Base-by-base conservation (phyloP, 148 eudicot genomes). In the Chenopodium album region DNA sequence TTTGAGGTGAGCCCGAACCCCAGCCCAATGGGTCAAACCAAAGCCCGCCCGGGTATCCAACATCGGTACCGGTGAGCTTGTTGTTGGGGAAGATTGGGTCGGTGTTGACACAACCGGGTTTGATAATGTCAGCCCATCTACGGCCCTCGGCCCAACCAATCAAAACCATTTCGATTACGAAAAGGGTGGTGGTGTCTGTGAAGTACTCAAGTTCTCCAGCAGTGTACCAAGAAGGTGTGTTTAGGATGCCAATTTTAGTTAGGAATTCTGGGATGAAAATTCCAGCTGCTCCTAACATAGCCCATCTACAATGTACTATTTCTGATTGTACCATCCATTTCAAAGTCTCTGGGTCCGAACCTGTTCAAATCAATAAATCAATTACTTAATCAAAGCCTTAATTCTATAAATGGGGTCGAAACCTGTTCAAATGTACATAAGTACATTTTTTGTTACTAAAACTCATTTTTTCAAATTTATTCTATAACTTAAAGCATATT, bases 81-180 rank as follows among this genome's bases (percentile, higher is more conserved):
- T 96, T 94, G 93, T 94, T 91, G 81, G 99, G 99, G 87, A 94
- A 96, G 78, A 92, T 96, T 3, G 98, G 99, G 88, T 96, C 98
- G 0, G 97, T 94, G 90, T 94, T 94, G 12, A 96, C 98, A 31
- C 88, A 87, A 8, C 97, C 99, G 0, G 99, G 99, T 82, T 94
- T 94, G 81, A 96, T 48, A 78, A 96, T 96, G 83, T 96, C 98
- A 0, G 99, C 99, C 99, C 97, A 96, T 80, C 99, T 84, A 3
- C 99, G 85, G 41, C 99, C 99, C 89, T 96, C 98, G 13, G 98
- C 99, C 99, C 99, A 94, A 2, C 99, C 99, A 1, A 96, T 94
- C 59, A 96, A 85, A 28, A 94, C 63, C 72, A 96, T 85, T 88
- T 96, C 98, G 19, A 92, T 79, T 6, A 94, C 48, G 88, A 96